Evolutionary conservation across 441 rosid genomes (phyloP).

Genomic region (Mallotus repandus): DNA sequence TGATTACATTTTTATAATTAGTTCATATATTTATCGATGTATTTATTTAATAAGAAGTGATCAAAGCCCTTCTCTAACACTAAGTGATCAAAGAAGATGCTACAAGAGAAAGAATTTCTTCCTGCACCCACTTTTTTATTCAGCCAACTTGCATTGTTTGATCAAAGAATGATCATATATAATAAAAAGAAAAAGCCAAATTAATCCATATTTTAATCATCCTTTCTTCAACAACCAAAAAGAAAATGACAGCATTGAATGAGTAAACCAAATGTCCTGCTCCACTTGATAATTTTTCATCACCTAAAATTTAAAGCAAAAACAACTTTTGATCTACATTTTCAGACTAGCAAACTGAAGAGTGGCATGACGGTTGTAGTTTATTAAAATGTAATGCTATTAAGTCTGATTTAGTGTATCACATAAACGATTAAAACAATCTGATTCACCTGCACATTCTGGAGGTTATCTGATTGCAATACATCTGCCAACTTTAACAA

Average conservation of each 20-base stretch:
- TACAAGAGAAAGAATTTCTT: background rate
- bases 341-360: background rate
- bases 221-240: background rate
- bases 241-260: background rate
- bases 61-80: background rate
- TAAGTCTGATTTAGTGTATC: slow-evolving; percentile 5
- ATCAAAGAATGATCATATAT: background rate
- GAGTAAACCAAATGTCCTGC: background rate
- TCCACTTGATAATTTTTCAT: background rate
- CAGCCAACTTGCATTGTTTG: background rate
- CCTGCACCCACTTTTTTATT: background rate
- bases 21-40: background rate
- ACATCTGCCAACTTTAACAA: slow-evolving; percentile 79
- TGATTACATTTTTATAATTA: no score
- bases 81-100: background rate
- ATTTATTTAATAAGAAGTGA: background rate
- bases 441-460: slow-evolving; percentile 78
- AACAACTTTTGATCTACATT: background rate
- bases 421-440: slow-evolving; percentile 18
- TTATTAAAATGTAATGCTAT: background rate
- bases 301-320: background rate
- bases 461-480: slow-evolving; percentile 73
- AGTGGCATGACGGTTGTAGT: background rate
- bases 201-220: background rate
- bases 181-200: background rate